Base-by-base conservation (phyloP, 352 stramenopile genomes). In the Phytophthora sp. region DNA sequence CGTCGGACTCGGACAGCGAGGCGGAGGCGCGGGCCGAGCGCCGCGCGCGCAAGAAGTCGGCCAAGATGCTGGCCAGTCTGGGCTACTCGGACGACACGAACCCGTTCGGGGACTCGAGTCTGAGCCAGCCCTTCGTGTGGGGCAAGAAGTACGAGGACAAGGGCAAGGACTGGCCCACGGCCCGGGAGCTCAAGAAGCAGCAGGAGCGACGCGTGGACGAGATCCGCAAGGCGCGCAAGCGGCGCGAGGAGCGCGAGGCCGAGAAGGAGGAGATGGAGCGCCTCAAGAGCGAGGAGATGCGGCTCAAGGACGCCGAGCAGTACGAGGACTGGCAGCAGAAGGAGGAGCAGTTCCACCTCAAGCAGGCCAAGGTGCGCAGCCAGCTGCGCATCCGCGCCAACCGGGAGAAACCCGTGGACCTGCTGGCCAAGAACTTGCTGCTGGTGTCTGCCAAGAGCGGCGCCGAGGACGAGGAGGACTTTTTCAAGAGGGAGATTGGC, bases 41-140 rank as follows among this genome's bases (percentile, higher is more conserved):
- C 39, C 87, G 81, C 42, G 74, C 84, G 62, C 77, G 75, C 53
- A 91, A 90, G 65, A 82, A 88, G 41, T 77, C 85, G 5, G 73
- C 84, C 37, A 94, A 94, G 50, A 71, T 96, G 62, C 74, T 94
- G 23, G 74, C 83, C 34, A 74, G 72, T 26, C 84, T 99, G 66
- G 96, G 97, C 31, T 99, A 99, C 76, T 98, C 96, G n/a, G 97
- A 98, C 72, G 97, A 99, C 17, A 91, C 97, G 37, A 99, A 99
- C 76, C 97, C 97, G 41, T 99, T 99, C 55, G 95, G 97, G 18
- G 97, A 99, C 79, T 90, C 95, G 17, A 99, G 98, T 66, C 76
- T 99, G 38, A 95, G 95, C 51, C 85, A 98, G 66, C 94, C 90
- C 8, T 99, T 99, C 69, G 92, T 97, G 4, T 99, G 97, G 97